phyloP scores from a whole-genome alignment of 129 eudicot genomes.

The Calendula officinalis region DNA sequence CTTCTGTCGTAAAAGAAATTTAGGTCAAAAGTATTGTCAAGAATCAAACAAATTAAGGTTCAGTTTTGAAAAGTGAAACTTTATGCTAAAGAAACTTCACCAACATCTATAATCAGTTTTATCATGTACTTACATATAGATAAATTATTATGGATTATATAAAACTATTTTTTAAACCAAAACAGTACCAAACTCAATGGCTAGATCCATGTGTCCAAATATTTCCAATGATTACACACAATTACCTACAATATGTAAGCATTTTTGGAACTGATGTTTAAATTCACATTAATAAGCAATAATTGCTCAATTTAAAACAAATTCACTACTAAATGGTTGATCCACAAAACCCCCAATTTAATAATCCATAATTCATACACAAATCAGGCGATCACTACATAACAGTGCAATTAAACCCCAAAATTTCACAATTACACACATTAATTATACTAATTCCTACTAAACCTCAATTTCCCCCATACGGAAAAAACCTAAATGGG shows the following conservation, averaged over 20 bases:
- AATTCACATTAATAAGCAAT: slow-evolving; percentile 25
- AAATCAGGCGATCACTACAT: slow-evolving; percentile 25
- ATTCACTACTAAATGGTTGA: slow-evolving; percentile 21
- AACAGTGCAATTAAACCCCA: slow-evolving; percentile 29
- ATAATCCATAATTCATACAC: slow-evolving; percentile 25
- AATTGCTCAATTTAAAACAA: slow-evolving; percentile 23
- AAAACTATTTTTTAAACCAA: neutral
- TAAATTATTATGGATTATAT: neutral
- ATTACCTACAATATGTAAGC: neutral
- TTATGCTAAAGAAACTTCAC: slow-evolving; percentile 10
- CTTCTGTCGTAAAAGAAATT: slow-evolving; percentile 24
- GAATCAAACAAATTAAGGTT: slow-evolving; percentile 6
- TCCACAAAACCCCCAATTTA: slow-evolving; percentile 32
- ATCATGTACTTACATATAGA: neutral
- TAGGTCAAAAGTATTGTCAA: slow-evolving; percentile 15
- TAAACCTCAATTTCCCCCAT: slow-evolving; percentile 33
- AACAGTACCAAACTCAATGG: slow-evolving; percentile 15
- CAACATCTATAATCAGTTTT: neutral
- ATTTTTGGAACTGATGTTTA: slow-evolving; percentile 15
- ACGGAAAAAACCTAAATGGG: slow-evolving; percentile 17
- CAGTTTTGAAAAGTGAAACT: neutral
- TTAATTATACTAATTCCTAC: slow-evolving; percentile 18
- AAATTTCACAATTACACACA: slow-evolving; percentile 8
- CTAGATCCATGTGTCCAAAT: slow-evolving; percentile 1
- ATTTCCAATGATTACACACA: slow-evolving; percentile 14